Base-by-base conservation (phyloP, 2,329 filamentous ascomycete genomes). In the Botrytis paeoniae region DNA sequence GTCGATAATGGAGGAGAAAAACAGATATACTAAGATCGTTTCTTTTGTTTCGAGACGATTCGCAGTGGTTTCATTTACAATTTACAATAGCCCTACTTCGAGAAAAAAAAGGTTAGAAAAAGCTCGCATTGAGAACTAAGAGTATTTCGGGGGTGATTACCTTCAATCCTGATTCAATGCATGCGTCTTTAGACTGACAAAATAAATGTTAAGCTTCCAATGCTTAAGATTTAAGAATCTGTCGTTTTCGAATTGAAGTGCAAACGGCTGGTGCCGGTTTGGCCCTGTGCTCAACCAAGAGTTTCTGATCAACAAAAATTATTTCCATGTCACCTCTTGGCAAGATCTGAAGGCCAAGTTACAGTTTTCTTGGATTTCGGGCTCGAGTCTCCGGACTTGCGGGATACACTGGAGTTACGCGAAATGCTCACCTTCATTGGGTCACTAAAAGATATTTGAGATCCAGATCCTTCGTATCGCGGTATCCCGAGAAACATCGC, bases 31-130 rank as follows among this genome's bases (percentile, higher is more conserved):
- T 25, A n/a, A 51, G 5, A 51, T 16, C 3, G 1, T 51, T n/a
- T n/a, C 12, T 4, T 14, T n/a, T n/a, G 2, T 51, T n/a, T 51
- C 48, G 10, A 51, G 1, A 14, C 25, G 2, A n/a, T 14, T 51
- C 5, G 25, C 10, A n/a, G 12, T 14, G 10, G 0, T 14, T 6
- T n/a, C 12, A n/a, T n/a, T 10, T 1, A 22, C 3, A 45, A 3
- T 45, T 20, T 14, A n/a, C 2, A 4, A 3, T 4, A n/a, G 4
- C 37, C 35, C 59, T 62, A 14, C 16, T 57, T 39, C 35, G 1
- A 25, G 37, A 43, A 29, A 16, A n/a, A 39, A 63, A 20, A 18
- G 20, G 6, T 43, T 43, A 43, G 61, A 29, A 20, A 18, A 63
- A 29, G 39, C 12, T 7, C 61, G 18, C 32, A 12, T 63, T 1